Conservation (phyloP, 805 yeast species). For the Wickerhamiella australiensis region DNA sequence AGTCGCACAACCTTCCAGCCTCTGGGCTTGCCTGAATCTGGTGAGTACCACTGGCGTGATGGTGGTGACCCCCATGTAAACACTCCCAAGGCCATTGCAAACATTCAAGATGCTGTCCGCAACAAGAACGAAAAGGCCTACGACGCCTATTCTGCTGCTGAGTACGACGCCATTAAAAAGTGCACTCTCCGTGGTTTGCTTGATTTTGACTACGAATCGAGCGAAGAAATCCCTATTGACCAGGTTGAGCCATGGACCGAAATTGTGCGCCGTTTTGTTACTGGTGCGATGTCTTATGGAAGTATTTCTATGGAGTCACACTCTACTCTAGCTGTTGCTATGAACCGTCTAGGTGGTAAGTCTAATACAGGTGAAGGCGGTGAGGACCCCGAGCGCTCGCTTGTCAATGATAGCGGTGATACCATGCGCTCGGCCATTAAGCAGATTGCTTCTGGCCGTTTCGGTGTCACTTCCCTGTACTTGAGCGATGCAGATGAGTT, state of each 20-base stretch:
- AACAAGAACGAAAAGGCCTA: slow-evolving; percentile 91
- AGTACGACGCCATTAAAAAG: slow-evolving; percentile 78
- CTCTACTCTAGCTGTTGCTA: slow-evolving; percentile 93
- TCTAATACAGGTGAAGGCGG: slow-evolving; percentile 99
- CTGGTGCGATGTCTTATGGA: slow-evolving; percentile 99
- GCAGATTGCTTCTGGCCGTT: slow-evolving; percentile 95
- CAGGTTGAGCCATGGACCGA: slow-evolving; percentile 99
- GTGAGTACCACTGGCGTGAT: slow-evolving; percentile 98
- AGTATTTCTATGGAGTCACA: slow-evolving; percentile 98
- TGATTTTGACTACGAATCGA: slow-evolving; percentile 69
- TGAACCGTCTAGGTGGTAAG: slow-evolving; percentile 96
- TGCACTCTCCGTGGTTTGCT: slow-evolving; percentile 91
- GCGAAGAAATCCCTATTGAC: slow-evolving; percentile 76
- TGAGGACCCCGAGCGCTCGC: slow-evolving; percentile 87
- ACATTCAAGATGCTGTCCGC: slow-evolving; percentile 94
- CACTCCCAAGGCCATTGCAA: slow-evolving; percentile 89
- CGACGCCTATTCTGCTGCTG: slow-evolving; percentile 78
- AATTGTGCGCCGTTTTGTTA: slow-evolving; percentile 89
- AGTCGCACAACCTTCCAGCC: slow-evolving; percentile 58
- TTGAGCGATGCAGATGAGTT: slow-evolving; percentile 93
- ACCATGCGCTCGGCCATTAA: slow-evolving; percentile 98
- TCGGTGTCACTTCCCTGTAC: slow-evolving; percentile 93
- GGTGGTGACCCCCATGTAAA: slow-evolving; percentile 95
- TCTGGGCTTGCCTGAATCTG: slow-evolving; percentile 75
- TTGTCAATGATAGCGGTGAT: slow-evolving; percentile 73